Percentiles rank a stretch among this genome's conserved stretches.
phyloP scores from a whole-genome alignment of 768 basidiomycete species.

The Floccularia luteovirens region DNA sequence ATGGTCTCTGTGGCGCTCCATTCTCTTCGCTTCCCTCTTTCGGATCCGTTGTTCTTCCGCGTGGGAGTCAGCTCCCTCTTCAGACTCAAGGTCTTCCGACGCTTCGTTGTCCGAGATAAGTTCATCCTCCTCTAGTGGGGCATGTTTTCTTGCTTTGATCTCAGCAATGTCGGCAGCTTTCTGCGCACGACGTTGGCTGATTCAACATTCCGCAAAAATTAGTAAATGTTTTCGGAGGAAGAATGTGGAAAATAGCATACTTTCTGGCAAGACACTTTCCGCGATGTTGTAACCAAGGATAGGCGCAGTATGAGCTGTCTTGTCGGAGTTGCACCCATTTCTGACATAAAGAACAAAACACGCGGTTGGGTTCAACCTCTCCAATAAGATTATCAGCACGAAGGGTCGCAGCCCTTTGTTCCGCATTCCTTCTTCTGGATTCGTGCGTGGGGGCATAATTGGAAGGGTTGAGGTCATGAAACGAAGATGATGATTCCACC shows the following conservation, averaged over 20 bases:
- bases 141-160: slow-evolving; percentile 24
- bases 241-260: slow-evolving; percentile 31
- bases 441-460: slow-evolving; percentile 55
- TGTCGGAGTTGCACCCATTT: slow-evolving; percentile 83
- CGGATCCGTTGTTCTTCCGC: slow-evolving; percentile 14
- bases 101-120: slow-evolving; percentile 14
- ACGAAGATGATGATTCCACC: slow-evolving; percentile 21
- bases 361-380: slow-evolving; percentile 66
- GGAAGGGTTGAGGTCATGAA: slow-evolving; percentile 51
- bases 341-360: slow-evolving; percentile 67
- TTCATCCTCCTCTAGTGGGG: slow-evolving; percentile 16
- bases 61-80: slow-evolving; percentile 18
- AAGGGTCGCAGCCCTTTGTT: slow-evolving; percentile 69
- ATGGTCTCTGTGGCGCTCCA: slow-evolving; percentile 7
- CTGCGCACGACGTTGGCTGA: slow-evolving; percentile 48
- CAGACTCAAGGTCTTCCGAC: slow-evolving; percentile 22
- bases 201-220: slow-evolving; percentile 1
- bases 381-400: slow-evolving; percentile 58
- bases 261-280: slow-evolving; percentile 67
- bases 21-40: slow-evolving; percentile 9
- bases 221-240: slow-evolving; percentile 4
- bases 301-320: slow-evolving; percentile 73
- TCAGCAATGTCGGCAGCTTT: slow-evolving; percentile 47
- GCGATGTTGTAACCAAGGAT: slow-evolving; percentile 77
- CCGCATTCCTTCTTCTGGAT: slow-evolving; percentile 67